These are phyloP conservation scores for Pseudocohnilembus persalinus DNA, from an alignment of 169 alveolate species.

Conservation along the genomic window DNA sequence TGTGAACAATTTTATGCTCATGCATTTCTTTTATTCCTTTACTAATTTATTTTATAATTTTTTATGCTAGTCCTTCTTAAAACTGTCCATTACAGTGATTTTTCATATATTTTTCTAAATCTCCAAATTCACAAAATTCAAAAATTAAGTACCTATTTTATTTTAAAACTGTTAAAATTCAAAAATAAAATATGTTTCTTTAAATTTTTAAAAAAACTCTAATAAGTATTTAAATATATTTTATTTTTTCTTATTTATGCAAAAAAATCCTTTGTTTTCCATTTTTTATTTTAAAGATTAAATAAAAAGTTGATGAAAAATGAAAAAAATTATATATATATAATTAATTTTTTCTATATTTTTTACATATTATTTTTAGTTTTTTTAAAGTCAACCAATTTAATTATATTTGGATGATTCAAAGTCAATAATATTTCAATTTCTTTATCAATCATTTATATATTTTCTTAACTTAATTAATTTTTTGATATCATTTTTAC, in stretches of 20 bases:
- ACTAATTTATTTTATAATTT: slow-evolving; percentile 56
- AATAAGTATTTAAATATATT: too few species aligned
- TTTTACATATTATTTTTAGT: slow-evolving; percentile 15
- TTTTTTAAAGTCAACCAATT: slow-evolving; percentile 25
- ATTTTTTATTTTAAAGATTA: too few species aligned
- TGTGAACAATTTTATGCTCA: slow-evolving; percentile 63
- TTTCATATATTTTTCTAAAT: slow-evolving; percentile 45
- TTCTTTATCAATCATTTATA: slow-evolving; percentile 28
- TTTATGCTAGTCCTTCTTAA: slow-evolving; percentile 23
- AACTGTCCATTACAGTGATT: slow-evolving; percentile 32
- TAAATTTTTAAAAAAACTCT: too few species aligned
- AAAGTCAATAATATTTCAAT: slow-evolving; percentile 11
- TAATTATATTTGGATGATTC: slow-evolving; percentile 34
- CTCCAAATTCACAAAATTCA: slow-evolving; percentile 43
- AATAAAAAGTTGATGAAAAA: too few species aligned
- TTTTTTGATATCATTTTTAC: slow-evolving; percentile 28
- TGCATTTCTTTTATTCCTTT: slow-evolving; percentile 69
- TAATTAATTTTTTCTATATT: too few species aligned
- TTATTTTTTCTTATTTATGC: too few species aligned
- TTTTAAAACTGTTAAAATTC: too few species aligned
- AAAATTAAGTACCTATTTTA: slow-evolving; percentile 25
- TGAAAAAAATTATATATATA: too few species aligned
- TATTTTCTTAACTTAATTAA: slow-evolving; percentile 25
- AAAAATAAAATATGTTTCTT: not conserved
- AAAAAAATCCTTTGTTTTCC: too few species aligned